A percentile compares a stretch with the other conserved stretches of the same genome.
Conservation (phyloP, 106 monocot genomes). For the Posidonia australis region DNA sequence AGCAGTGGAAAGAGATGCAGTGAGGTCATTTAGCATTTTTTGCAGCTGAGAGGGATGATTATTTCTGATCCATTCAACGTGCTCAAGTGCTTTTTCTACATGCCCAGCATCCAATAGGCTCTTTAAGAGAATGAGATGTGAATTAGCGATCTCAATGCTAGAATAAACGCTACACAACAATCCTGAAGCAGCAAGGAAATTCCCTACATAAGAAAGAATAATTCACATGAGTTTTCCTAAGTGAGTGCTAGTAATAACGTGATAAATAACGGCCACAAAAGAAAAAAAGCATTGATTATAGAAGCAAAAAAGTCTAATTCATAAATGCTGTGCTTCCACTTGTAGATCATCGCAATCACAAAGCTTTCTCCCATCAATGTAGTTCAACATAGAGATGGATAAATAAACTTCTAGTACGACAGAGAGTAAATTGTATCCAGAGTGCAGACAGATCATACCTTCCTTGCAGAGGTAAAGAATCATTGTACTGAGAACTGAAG, state of each 20-base stretch:
- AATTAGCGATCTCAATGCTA: conserved; percentile 24
- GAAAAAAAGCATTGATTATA: no score
- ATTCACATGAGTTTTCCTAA: no score
- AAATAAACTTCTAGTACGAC: not conserved
- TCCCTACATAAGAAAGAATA: conserved; percentile 25
- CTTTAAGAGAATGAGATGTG: conserved; percentile 56
- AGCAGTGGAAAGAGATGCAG: conserved; percentile 57
- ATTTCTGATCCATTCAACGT: conserved; percentile 42
- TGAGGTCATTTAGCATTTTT: conserved; percentile 27
- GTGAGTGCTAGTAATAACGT: no score
- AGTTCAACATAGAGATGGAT: not conserved
- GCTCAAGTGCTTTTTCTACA: conserved; percentile 47
- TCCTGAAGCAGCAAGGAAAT: conserved; percentile 33
- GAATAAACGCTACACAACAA: conserved; percentile 25
- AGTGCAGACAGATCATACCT: no score
- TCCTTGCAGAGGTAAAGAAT: conserved; percentile 44
- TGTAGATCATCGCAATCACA: no score
- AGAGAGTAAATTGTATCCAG: not conserved
- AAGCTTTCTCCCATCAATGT: no score
- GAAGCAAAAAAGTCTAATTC: not conserved
- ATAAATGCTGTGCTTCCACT: not conserved
- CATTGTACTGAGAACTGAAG: conserved; percentile 31
- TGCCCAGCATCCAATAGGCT: conserved; percentile 44
- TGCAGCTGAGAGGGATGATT: conserved; percentile 25
- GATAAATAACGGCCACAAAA: no score